Base-by-base conservation (phyloP, 352 stramenopile species). In the Globisporangium polare region DNA sequence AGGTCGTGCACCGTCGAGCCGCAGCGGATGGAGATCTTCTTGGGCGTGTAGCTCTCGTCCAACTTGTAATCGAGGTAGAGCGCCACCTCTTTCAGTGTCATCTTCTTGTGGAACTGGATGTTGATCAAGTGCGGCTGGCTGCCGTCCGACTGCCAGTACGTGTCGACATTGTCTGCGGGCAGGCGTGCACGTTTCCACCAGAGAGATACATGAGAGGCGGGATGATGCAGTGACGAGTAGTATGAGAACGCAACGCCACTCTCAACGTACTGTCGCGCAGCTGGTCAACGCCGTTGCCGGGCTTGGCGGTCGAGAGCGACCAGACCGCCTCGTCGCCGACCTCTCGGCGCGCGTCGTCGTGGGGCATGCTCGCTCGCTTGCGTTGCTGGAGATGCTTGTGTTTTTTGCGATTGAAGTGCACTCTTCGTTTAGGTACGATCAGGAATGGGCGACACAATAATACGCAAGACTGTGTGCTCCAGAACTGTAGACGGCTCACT, bases 31-130 rank as follows among this genome's bases (percentile, higher is more conserved):
- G 83, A 89, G 13, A 99, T 78, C 63, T 96, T 98, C 70, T 98
- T 98, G 4, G 97, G 96, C 10, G 97, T 99, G 72, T 99, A 99
- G 68, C 91, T 98, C 79, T 99, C 96, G 68, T 99, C 97, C 26
- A 99, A 75, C 62, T 92, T 97, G 79, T 98, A 98, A 78, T 99
- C 95, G 17, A 99, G 76, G 68, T 99, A 99, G n/a, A 99, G 68
- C 31, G 92, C 90, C 35, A 99, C 81, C 67, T 98, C 92, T 20
- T 81, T 89, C 20, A 99, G 79, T 6, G 88, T 89, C 72, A 95
- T 95, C 67, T 98, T 97, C 67, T 90, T 87, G 54, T 89, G 82
- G 74, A 99, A 99, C 74, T 99, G 94, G 55, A 99, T 94, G 76
- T 98, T 99, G 71, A 99, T 98, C 52, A 97, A 79, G 67, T 99